These are phyloP conservation scores for Phylloporus scabripes DNA, from an alignment of 768 basidiomycete genomes.

Conservation along the genomic window DNA sequence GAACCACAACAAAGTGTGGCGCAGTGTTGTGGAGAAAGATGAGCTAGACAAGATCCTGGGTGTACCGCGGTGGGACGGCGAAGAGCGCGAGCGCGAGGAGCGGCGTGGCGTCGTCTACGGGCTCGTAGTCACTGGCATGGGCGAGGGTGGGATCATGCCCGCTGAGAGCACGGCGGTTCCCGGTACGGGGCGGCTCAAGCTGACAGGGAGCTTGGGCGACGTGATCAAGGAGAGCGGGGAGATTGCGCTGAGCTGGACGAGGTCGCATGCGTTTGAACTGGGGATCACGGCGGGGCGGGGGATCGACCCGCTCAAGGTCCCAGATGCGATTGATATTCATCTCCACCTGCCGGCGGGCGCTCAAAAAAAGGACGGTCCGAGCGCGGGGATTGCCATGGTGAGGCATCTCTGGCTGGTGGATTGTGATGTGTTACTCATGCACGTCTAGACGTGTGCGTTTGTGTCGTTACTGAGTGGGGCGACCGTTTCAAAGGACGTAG, in stretches of 20 bases:
- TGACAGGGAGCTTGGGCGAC: constrained; percentile 84
- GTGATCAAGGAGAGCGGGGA: constrained; percentile 92
- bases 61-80: constrained; percentile 71
- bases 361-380: constrained; percentile 91
- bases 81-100: constrained; percentile 72
- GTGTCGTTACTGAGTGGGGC: constrained; percentile 79
- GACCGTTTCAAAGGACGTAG: constrained; percentile 63
- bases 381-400: constrained; percentile 87
- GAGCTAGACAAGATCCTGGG: constrained; percentile 86
- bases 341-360: constrained; percentile 86
- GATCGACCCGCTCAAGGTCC: constrained; percentile 71
- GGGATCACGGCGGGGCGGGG: constrained; percentile 65
- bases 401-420: constrained; percentile 6
- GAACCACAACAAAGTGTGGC: constrained; percentile 41
- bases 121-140: constrained; percentile 82
- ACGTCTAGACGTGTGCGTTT: constrained; percentile 66
- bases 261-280: constrained; percentile 74
- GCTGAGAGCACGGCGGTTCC: constrained; percentile 81
- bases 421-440: neutral
- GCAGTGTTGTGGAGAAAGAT: constrained; percentile 51
- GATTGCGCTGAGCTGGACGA: constrained; percentile 90
- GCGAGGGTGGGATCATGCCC: constrained; percentile 79
- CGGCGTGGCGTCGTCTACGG: constrained; percentile 77
- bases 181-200: constrained; percentile 63
- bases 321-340: constrained; percentile 75